Percentiles rank a stretch among this genome's conserved stretches.
Conservation (phyloP, 2,329 filamentous ascomycete species). For the Pyrenophora graminea region DNA sequence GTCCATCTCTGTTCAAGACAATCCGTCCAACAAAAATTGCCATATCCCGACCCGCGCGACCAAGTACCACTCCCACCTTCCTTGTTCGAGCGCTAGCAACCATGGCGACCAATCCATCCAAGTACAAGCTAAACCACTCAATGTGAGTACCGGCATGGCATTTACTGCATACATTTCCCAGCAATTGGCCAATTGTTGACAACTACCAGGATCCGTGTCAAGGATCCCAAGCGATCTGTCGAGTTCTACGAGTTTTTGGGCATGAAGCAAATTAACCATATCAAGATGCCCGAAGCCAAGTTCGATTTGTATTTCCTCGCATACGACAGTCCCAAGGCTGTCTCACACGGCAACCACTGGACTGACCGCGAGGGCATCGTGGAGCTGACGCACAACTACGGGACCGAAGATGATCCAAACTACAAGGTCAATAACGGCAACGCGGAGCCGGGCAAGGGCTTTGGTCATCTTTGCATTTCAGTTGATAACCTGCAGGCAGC, state of each 20-base stretch:
- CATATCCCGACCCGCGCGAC: constrained; percentile 10
- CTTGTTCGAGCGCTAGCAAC: constrained; percentile 48
- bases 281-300: constrained; percentile 82
- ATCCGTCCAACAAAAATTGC: constrained; percentile 11
- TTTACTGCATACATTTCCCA: not conserved
- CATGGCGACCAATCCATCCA: constrained; percentile 62
- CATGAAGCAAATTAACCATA: constrained; percentile 79
- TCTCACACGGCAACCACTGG: constrained; percentile 75
- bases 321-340: constrained; percentile 76
- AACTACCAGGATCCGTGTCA: constrained; percentile 68
- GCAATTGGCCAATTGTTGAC: constrained; percentile 15
- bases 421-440: constrained; percentile 90
- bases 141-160: constrained; percentile 45
- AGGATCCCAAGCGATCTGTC: constrained; percentile 82
- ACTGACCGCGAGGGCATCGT: constrained; percentile 86
- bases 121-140: constrained; percentile 68
- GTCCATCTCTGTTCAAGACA: constrained; percentile 14
- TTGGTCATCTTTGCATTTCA: constrained; percentile 81
- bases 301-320: constrained; percentile 96
- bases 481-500: constrained; percentile 77
- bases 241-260: constrained; percentile 95
- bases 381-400: constrained; percentile 83
- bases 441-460: constrained; percentile 80
- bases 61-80: constrained; percentile 14
- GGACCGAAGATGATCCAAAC: constrained; percentile 80